These are phyloP conservation scores for Ligustrum vulgare DNA, from an alignment of 257 asterid species.

Conservation along the genomic window DNA sequence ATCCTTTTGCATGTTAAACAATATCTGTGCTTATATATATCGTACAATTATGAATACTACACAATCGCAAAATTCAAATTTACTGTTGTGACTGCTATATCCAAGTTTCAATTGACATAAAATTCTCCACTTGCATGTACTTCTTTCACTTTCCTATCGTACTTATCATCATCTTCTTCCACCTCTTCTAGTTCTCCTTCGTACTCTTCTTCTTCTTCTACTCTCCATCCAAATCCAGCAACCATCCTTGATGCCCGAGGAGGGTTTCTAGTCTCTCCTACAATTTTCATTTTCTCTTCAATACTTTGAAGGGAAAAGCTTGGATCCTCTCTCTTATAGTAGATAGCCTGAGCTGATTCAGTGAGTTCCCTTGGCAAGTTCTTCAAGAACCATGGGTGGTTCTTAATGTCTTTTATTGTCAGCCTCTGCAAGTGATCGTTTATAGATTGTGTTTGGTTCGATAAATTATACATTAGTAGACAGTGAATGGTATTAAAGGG, in stretches of 20 bases:
- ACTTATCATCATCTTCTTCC: slow-evolving; percentile 51
- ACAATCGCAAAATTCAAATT: slow-evolving; percentile 3
- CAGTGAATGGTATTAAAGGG: not conserved
- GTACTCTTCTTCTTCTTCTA: slow-evolving; percentile 34
- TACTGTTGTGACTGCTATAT: not conserved
- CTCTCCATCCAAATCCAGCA: slow-evolving; percentile 60
- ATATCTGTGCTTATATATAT: too few relatives aligned
- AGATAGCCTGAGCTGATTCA: slow-evolving; percentile 53
- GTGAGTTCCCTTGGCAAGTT: slow-evolving; percentile 65
- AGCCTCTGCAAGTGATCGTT: slow-evolving; percentile 43
- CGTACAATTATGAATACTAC: too few relatives aligned
- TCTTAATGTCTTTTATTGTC: slow-evolving; percentile 49
- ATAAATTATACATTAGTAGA: not conserved
- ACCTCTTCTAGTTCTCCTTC: slow-evolving; percentile 31
- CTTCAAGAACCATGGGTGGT: slow-evolving; percentile 68
- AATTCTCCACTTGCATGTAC: slow-evolving; percentile 82
- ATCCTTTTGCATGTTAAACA: too few relatives aligned
- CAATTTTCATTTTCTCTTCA: slow-evolving; percentile 78
- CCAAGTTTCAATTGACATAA: slow-evolving; percentile 25
- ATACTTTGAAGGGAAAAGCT: slow-evolving; percentile 57
- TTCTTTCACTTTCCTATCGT: slow-evolving; percentile 61
- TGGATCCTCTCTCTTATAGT: slow-evolving; percentile 55
- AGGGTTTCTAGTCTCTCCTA: slow-evolving; percentile 54
- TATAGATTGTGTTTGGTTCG: not conserved
- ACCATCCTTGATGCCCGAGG: slow-evolving; percentile 36